Conservation (phyloP, 176 grass and related monocot species). For the Hsuehochloa calcarea region DNA sequence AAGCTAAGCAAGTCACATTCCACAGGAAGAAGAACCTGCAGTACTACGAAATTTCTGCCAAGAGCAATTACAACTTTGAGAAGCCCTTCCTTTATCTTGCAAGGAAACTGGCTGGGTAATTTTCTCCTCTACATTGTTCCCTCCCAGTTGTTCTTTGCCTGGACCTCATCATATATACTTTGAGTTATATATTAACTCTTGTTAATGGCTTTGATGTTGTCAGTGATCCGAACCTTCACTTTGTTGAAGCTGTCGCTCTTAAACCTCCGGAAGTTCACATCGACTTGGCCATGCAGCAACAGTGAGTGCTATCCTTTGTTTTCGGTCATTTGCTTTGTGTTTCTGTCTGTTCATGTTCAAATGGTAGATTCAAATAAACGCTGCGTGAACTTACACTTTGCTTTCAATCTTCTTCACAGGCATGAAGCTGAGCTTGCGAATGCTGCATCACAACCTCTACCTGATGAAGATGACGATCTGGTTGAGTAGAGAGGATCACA, state of each 20-base stretch:
- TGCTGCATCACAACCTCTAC: constrained; percentile 70
- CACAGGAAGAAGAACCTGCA: constrained; percentile 96
- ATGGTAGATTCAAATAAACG: not conserved
- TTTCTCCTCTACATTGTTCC: not conserved
- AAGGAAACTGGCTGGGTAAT: constrained; percentile 75
- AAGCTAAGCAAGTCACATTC: constrained; percentile 83
- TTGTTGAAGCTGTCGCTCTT: constrained; percentile 77
- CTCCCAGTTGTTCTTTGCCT: not conserved
- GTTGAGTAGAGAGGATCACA: constrained; percentile 55
- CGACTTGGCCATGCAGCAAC: constrained; percentile 81
- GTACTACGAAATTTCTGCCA: constrained; percentile 93
- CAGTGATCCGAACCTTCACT: constrained; percentile 68
- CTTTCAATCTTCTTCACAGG: constrained; percentile 19
- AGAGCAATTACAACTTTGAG: constrained; percentile 97
- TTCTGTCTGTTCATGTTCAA: not conserved
- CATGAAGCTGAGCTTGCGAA: constrained; percentile 65
- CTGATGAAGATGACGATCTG: constrained; percentile 78
- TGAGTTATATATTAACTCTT: not conserved
- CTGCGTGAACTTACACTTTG: not conserved
- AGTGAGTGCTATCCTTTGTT: constrained; percentile 44
- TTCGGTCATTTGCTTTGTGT: not conserved
- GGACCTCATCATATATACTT: fast-evolving
- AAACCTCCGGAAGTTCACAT: constrained; percentile 81
- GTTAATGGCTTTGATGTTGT: not conserved
- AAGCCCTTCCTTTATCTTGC: constrained; percentile 93